Evolutionary conservation across 345 rosid species (phyloP).

Genomic region (Physaria fendleri): DNA sequence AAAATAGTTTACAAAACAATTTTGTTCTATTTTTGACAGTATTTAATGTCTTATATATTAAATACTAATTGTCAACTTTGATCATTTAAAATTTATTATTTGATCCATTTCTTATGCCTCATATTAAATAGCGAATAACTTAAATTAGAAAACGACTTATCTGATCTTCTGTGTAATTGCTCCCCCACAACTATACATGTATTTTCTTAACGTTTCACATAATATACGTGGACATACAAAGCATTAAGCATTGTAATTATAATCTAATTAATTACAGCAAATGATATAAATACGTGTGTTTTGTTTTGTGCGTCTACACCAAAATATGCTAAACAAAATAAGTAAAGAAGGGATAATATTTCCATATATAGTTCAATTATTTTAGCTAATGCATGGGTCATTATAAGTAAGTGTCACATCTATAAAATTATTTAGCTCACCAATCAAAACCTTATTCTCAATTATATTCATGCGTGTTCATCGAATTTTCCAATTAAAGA

Average conservation of each 20-base stretch:
- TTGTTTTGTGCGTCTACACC: neutral
- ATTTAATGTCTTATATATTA: no score
- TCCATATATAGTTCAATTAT: neutral
- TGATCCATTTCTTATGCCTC: no score
- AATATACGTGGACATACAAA: neutral
- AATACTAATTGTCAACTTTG: no score
- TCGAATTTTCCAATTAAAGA: neutral
- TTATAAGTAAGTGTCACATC: constrained; percentile 23
- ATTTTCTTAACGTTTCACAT: neutral
- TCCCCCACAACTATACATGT: constrained; percentile 13
- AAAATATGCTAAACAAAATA: constrained; percentile 3
- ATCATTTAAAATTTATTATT: no score
- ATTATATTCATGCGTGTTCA: constrained; percentile 27
- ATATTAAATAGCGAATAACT: no score
- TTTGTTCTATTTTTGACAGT: no score
- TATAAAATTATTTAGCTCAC: constrained; percentile 21
- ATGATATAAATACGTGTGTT: constrained; percentile 3
- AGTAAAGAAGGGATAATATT: neutral
- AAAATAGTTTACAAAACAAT: no score
- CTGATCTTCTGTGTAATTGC: no score
- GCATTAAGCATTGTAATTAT: neutral
- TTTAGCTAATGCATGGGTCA: constrained; percentile 13
- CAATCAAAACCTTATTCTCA: constrained; percentile 16
- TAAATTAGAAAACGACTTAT: no score
- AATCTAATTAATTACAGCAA: constrained; percentile 1